Evolutionary conservation across 306 rosid genomes (phyloP).

Genomic region (Arachis hypogaea): DNA sequence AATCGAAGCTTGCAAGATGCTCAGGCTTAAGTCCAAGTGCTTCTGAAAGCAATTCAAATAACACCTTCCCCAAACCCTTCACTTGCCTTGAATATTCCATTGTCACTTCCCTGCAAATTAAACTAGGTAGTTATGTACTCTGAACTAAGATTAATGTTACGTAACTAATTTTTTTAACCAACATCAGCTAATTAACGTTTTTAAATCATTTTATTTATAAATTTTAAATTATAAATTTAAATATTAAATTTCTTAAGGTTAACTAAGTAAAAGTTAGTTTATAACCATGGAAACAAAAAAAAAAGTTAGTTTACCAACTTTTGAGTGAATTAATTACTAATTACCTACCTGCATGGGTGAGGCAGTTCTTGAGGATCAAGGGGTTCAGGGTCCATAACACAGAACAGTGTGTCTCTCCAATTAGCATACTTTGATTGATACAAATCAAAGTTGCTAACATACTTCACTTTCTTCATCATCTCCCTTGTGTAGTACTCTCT

Average conservation of each 20-base stretch:
- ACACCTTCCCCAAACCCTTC: constrained; percentile 30
- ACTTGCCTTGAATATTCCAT: constrained; percentile 46
- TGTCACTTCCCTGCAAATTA: not conserved
- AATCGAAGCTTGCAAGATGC: constrained; percentile 51
- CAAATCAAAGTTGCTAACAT: constrained; percentile 47
- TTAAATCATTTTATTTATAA: too few species aligned
- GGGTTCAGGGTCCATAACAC: constrained; percentile 41
- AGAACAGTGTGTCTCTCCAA: constrained; percentile 46
- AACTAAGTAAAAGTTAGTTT: too few species aligned
- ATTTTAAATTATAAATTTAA: too few species aligned
- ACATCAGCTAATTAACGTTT: too few species aligned
- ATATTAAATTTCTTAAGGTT: too few species aligned
- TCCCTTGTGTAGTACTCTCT: constrained; percentile 41
- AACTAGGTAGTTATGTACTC: too few species aligned
- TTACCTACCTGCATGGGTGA: not conserved
- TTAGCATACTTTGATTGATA: constrained; percentile 37
- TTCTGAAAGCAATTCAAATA: constrained; percentile 58
- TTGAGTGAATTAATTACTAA: too few species aligned
- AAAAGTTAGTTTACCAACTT: too few species aligned
- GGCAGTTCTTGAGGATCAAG: constrained; percentile 25
- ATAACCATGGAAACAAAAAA: too few species aligned
- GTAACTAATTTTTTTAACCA: too few species aligned
- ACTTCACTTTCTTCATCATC: constrained; percentile 34
- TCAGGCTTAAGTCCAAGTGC: constrained; percentile 53
- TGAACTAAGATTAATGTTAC: too few species aligned